phyloP scores from a whole-genome alignment of 805 yeast genomes.

The Candida silvicultrix region DNA sequence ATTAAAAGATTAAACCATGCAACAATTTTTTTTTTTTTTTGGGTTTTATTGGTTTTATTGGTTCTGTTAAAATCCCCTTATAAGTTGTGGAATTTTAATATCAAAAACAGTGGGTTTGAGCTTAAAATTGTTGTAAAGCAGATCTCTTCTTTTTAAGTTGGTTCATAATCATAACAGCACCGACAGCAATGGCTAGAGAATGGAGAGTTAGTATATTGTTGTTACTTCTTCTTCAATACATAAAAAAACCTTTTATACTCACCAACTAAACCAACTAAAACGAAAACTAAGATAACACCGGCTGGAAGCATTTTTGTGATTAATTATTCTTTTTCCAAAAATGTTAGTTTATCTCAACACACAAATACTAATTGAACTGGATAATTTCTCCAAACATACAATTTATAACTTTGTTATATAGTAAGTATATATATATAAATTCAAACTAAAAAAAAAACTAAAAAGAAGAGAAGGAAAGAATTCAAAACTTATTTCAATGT shows the following conservation, averaged over 20 bases:
- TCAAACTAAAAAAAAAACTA: not conserved
- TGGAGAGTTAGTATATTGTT: no score
- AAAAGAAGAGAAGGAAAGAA: not conserved
- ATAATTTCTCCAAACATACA: not conserved
- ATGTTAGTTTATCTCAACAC: not conserved
- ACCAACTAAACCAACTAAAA: conserved; percentile 22
- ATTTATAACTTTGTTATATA: not conserved
- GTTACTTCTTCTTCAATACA: not conserved
- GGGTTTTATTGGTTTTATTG: no score
- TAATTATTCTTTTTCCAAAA: not conserved
- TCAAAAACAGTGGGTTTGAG: not conserved
- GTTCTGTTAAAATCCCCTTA: no score
- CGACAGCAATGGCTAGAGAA: conserved; percentile 8
- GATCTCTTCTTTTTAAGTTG: conserved; percentile 15
- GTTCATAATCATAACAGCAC: conserved; percentile 10
- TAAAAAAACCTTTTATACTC: conserved; percentile 9
- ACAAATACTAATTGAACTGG: no score
- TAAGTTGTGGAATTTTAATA: not conserved
- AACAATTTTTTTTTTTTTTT: not conserved
- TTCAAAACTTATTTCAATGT: not conserved
- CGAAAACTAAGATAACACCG: conserved; percentile 27
- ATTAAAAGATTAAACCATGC: not conserved
- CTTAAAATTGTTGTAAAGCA: conserved; percentile 21
- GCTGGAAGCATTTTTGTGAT: conserved; percentile 24
- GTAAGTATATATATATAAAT: no score